Percentiles rank a stretch among this genome's conserved stretches.
Evolutionary conservation across 345 rosid species (phyloP).

Genomic region (Noccaea caerulescens): DNA sequence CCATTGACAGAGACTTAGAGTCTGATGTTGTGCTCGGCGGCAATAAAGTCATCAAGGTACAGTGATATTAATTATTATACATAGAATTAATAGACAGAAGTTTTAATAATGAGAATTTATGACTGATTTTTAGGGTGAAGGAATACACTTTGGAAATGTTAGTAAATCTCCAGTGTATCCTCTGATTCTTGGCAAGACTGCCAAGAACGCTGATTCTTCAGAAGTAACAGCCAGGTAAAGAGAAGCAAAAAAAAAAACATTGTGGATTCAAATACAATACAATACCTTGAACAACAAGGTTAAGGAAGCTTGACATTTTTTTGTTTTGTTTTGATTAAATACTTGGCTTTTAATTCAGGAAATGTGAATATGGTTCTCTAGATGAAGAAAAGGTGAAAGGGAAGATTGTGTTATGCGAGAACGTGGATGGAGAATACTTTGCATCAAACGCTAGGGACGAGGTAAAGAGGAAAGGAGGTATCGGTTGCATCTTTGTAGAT

Average conservation of each 20-base stretch:
- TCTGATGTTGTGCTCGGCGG: constrained; percentile 71
- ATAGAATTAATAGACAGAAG: background rate
- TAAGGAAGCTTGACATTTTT: background rate
- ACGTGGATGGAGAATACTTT: constrained; percentile 35
- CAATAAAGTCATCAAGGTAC: constrained; percentile 63
- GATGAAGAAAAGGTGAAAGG: constrained; percentile 58
- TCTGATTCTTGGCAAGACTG: constrained; percentile 60
- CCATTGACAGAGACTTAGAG: constrained; percentile 81
- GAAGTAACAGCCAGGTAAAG: constrained; percentile 60
- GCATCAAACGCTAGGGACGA: constrained; percentile 41
- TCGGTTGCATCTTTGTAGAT: constrained; percentile 58
- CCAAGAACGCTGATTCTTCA: constrained; percentile 45
- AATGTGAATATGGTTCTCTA: constrained; percentile 54
- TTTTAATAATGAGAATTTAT: constrained; percentile 3
- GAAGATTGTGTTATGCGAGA: constrained; percentile 69
- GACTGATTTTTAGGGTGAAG: constrained; percentile 61
- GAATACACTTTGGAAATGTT: constrained; percentile 64
- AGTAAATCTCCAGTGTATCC: constrained; percentile 58
- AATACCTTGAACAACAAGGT: background rate
- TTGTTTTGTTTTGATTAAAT: background rate
- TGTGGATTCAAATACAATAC: background rate
- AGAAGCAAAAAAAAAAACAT: background rate
- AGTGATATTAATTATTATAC: background rate
- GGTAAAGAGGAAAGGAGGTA: constrained; percentile 59
- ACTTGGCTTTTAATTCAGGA: constrained; percentile 43